Evolutionary conservation across 805 yeast genomes (phyloP).

Genomic region (Nakazawaea wyomingensis): DNA sequence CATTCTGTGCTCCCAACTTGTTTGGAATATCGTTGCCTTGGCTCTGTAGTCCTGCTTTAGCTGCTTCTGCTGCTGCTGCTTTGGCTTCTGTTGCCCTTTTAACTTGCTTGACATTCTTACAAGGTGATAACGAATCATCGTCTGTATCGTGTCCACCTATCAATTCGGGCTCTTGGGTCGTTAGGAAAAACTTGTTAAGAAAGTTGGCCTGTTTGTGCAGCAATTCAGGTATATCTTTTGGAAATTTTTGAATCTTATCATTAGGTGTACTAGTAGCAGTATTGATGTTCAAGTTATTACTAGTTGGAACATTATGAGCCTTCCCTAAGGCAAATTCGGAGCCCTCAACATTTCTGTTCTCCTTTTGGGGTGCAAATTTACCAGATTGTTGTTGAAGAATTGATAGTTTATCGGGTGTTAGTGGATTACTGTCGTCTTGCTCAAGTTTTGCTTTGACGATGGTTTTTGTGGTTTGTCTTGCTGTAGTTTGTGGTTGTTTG

Average conservation of each 20-base stretch:
- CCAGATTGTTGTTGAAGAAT: neutral
- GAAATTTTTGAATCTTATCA: neutral
- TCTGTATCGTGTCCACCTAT: neutral
- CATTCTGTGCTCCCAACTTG: neutral
- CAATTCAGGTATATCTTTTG: constrained; percentile 1
- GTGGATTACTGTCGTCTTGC: no score
- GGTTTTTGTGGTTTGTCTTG: neutral
- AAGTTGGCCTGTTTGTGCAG: constrained; percentile 2
- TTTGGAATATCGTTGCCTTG: neutral
- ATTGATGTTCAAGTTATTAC: neutral
- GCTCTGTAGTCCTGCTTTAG: neutral
- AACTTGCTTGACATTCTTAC: constrained; percentile 5
- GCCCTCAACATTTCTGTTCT: neutral
- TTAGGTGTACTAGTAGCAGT: constrained; percentile 6
- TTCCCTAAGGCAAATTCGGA: no score
- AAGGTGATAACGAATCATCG: constrained; percentile 5
- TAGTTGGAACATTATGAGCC: neutral
- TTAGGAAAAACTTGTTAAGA: constrained; percentile 1
- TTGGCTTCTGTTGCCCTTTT: neutral
- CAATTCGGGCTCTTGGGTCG: neutral
- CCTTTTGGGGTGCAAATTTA: neutral
- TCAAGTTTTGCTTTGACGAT: no score
- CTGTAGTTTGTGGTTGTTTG: neutral
- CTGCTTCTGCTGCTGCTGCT: no score
- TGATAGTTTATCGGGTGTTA: no score